Base-by-base conservation (phyloP, 345 rosid genomes). In the Dimocarpus longan region DNA sequence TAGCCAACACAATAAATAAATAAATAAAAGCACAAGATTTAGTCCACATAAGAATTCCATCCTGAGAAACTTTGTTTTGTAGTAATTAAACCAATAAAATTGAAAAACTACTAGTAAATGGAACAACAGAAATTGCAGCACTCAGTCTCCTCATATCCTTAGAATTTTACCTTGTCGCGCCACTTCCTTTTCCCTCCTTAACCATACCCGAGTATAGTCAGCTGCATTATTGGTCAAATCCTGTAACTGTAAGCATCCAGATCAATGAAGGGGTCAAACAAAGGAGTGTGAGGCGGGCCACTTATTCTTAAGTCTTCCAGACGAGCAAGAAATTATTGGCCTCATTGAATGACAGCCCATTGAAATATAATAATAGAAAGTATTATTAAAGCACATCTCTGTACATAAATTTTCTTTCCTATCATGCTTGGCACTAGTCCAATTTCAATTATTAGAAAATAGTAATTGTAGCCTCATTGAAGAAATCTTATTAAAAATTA, bases 201-300 rank as follows among this genome's bases (percentile, higher is more conserved):
- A 83, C 98, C 99, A 91, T 42, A 90, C 80, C 77, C 43, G 89
- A 76, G 97, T 91, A 85, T 84, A 86, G 84, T 82, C 88, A 21
- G 93, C 92, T 46, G 93, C 91, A 64, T 80, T 91, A 73, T 50
- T 87, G 57, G 97, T 84, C 82, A 85, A 48, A 69, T 90, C 94
- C 81, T 78, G 89, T 79, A 96, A 84, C 99, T 96, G 94, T 71
- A 88, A 78, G 68, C 79, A 75, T 77, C 52, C 75, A 82, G 13
- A 75, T 74, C n/a, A 72, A 83, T 1, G 24, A 50, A 28, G 9
- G 62, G 62, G 52, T 6, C 66, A 70, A 52, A 48, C 24, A 28
- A 42, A 10, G 50, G 66, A 56, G 28, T 48, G 43, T 50, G 15
- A 24, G 18, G 5, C 7, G 59, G 6, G 8, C 44, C 22, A 72